Conservation (phyloP, 1,284 basidiomycete species). For the Pyrrhoderma noxium region DNA sequence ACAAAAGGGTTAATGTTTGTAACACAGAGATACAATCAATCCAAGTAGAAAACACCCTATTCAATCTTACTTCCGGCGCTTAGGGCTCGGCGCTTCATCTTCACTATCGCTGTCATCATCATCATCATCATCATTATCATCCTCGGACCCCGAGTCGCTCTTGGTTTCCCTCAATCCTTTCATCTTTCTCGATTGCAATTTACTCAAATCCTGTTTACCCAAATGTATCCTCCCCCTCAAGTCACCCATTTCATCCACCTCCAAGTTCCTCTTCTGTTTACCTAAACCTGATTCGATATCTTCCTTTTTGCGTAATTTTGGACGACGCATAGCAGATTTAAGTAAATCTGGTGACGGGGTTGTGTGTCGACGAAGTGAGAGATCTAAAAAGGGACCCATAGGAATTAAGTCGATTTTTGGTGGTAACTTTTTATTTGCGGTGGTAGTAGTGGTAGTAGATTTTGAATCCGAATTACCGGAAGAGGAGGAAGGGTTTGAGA, state of each 20-base stretch:
- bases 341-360: constrained; percentile 73
- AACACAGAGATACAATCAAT: too few species aligned
- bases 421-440: constrained; percentile 69
- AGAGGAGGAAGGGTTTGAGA: not conserved
- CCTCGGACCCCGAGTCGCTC: constrained; percentile 26
- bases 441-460: constrained; percentile 29
- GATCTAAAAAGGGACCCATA: constrained; percentile 90
- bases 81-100: not conserved
- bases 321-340: constrained; percentile 75
- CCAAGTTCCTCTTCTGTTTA: constrained; percentile 81
- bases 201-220: constrained; percentile 81
- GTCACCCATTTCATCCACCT: constrained; percentile 98
- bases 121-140: constrained; percentile 21
- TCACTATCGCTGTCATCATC: not conserved
- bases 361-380: constrained; percentile 70
- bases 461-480: too few species aligned
- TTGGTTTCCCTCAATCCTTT: constrained; percentile 73
- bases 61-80: constrained; percentile 4
- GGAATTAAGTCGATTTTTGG: constrained; percentile 80
- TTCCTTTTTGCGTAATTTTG: constrained; percentile 75
- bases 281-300: constrained; percentile 84
- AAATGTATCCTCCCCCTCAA: constrained; percentile 87
- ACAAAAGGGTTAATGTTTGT: too few species aligned
- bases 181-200: constrained; percentile 88
- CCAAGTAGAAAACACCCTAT: too few species aligned